These are phyloP conservation scores for Ceratobasidium sp. DNA, from an alignment of 1,284 basidiomycete genomes.

Conservation along the genomic window DNA sequence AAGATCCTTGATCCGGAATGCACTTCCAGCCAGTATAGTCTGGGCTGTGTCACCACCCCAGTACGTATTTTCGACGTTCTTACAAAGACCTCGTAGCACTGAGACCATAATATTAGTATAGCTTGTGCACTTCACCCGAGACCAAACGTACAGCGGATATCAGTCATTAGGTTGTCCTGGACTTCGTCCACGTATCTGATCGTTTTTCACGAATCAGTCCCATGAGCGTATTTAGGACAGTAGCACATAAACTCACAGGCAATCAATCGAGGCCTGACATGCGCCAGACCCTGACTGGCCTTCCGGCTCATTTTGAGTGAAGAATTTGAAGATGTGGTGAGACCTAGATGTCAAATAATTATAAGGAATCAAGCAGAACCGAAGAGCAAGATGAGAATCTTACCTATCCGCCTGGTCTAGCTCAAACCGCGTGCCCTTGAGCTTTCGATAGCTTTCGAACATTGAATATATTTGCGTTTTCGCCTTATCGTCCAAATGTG, in stretches of 20 bases:
- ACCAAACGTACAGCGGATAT: constrained; percentile 9
- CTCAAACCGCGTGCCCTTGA: background rate
- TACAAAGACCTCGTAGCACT: constrained; percentile 68
- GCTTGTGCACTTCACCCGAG: background rate
- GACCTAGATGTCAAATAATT: background rate
- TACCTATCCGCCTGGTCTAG: background rate
- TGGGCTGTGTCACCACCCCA: constrained; percentile 84
- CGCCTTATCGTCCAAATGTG: background rate
- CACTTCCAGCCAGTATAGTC: constrained; percentile 72
- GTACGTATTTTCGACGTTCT: constrained; percentile 69
- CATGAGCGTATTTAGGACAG: background rate
- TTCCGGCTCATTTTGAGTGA: background rate
- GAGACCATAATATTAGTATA: background rate
- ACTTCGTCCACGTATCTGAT: constrained; percentile 37
- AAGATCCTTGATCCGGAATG: constrained; percentile 73
- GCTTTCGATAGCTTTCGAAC: constrained; percentile 2
- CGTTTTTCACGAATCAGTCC: background rate
- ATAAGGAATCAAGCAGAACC: too few species aligned
- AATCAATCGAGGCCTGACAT: background rate
- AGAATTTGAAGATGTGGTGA: background rate
- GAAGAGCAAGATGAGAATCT: too few species aligned
- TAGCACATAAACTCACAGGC: background rate
- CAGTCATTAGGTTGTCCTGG: constrained; percentile 29
- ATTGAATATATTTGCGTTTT: background rate
- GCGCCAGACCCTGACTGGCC: background rate